phyloP scores from a whole-genome alignment of 352 stramenopile genomes.

The Pythium periplocum region DNA sequence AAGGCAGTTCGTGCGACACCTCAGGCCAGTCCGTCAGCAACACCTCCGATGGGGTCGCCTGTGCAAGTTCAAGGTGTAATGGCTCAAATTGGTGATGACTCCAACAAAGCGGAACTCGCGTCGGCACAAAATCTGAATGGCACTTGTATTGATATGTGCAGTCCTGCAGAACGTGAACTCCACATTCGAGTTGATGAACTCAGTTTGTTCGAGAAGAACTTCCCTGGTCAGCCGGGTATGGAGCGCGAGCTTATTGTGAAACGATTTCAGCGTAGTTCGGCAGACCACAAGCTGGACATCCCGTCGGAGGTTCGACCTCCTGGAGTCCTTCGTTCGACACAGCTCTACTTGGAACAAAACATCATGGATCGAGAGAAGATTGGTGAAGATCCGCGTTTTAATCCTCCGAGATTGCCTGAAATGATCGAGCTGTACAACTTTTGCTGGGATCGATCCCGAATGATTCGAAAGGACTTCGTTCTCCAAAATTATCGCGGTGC shows the following conservation, averaged over 20 bases:
- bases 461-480: slow-evolving; percentile 96
- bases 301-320: slow-evolving; percentile 72
- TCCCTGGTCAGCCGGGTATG: slow-evolving; percentile 41
- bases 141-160: slow-evolving; percentile 83
- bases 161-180: slow-evolving; percentile 66
- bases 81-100: slow-evolving; percentile 20
- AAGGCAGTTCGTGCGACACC: slow-evolving; percentile 8
- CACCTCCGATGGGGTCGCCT: slow-evolving; percentile 4
- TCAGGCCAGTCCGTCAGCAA: slow-evolving; percentile 9
- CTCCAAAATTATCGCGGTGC: slow-evolving; percentile 95
- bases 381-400: slow-evolving; percentile 65
- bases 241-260: slow-evolving; percentile 82
- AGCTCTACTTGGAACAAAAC: slow-evolving; percentile 80
- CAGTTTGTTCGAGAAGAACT: slow-evolving; percentile 84
- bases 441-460: slow-evolving; percentile 94
- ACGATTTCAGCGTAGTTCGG: slow-evolving; percentile 82
- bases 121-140: slow-evolving; percentile 69
- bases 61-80: not conserved
- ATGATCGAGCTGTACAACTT: slow-evolving; percentile 95
- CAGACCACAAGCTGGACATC: slow-evolving; percentile 84
- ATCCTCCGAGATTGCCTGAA: slow-evolving; percentile 59
- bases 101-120: slow-evolving; percentile 51
- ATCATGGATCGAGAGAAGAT: slow-evolving; percentile 80
- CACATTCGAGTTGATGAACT: slow-evolving; percentile 84
- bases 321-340: slow-evolving; percentile 68